These are phyloP conservation scores for Pontederia crassipes DNA, from an alignment of 176 grass and related monocot species.

Conservation along the genomic window DNA sequence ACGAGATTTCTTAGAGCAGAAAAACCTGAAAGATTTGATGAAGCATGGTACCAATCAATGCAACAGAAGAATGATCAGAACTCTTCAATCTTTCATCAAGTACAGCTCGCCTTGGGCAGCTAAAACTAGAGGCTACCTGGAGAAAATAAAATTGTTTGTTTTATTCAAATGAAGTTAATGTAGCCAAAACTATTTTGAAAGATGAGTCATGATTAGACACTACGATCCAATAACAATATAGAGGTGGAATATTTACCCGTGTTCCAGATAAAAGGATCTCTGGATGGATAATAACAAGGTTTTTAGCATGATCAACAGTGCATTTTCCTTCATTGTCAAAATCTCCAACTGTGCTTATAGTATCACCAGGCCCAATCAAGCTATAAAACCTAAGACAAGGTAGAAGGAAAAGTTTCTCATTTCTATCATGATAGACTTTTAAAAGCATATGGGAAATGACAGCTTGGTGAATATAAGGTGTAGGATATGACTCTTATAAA, in stretches of 20 bases:
- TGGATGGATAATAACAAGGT: constrained; percentile 82
- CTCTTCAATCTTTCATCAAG: constrained; percentile 86
- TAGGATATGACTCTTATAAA: too few relatives aligned
- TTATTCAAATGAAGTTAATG: constrained; percentile 1
- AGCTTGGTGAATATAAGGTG: too few relatives aligned
- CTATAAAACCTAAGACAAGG: constrained; percentile 64
- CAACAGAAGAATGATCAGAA: constrained; percentile 58
- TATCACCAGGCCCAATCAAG: constrained; percentile 58
- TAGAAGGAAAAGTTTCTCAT: background rate
- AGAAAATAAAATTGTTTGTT: constrained; percentile 14
- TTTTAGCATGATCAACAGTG: constrained; percentile 45
- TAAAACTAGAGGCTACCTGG: constrained; percentile 95
- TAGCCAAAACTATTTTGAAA: background rate
- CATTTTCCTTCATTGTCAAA: constrained; percentile 64
- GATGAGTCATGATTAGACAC: background rate
- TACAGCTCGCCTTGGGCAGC: constrained; percentile 76
- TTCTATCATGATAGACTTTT: too few relatives aligned
- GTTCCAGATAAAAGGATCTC: constrained; percentile 87
- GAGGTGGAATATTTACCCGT: constrained; percentile 47
- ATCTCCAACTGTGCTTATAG: constrained; percentile 76
- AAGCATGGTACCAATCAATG: constrained; percentile 88
- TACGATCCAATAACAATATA: background rate
- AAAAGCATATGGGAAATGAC: too few relatives aligned
- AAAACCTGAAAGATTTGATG: constrained; percentile 99
- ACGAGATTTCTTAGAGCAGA: constrained; percentile 5